A percentile compares a stretch with the other conserved stretches of the same genome.
Conservation (phyloP, 306 rosid genomes). For the Sicyos edulis region DNA sequence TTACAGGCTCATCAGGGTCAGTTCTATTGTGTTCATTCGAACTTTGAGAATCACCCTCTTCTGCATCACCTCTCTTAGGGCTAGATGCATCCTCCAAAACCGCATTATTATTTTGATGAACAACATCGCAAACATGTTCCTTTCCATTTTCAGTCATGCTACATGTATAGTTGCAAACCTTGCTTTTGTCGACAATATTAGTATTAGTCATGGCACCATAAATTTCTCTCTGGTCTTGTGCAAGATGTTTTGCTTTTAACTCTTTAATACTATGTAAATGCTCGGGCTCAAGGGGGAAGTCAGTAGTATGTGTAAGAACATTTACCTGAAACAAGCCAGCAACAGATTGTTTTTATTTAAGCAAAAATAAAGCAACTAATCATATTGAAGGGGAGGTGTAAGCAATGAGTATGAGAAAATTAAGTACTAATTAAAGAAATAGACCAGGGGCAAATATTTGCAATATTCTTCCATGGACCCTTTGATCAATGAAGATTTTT, state of each 20-base stretch:
- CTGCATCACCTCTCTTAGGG: constrained; percentile 15
- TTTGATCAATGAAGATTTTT: no score
- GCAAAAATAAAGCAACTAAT: not conserved
- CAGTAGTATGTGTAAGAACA: constrained; percentile 60
- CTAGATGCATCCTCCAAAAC: not conserved
- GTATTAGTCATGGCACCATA: constrained; percentile 23
- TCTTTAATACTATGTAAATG: constrained; percentile 24
- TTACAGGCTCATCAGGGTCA: constrained; percentile 17
- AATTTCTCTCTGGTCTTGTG: constrained; percentile 53
- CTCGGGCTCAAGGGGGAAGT: constrained; percentile 24
- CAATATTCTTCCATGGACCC: no score
- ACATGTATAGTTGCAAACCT: constrained; percentile 10
- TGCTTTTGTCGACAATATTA: not conserved
- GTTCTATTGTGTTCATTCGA: not conserved
- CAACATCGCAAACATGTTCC: constrained; percentile 11
- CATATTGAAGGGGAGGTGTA: not conserved
- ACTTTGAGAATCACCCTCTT: not conserved
- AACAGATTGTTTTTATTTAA: not conserved
- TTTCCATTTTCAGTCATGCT: constrained; percentile 14
- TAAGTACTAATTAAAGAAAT: not conserved
- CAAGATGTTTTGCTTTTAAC: constrained; percentile 35
- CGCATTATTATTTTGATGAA: not conserved
- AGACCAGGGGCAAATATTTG: no score
- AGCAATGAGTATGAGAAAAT: not conserved
- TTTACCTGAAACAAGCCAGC: constrained; percentile 45